Conservation (phyloP, 768 basidiomycete species). For the Saitozyma sp. region DNA sequence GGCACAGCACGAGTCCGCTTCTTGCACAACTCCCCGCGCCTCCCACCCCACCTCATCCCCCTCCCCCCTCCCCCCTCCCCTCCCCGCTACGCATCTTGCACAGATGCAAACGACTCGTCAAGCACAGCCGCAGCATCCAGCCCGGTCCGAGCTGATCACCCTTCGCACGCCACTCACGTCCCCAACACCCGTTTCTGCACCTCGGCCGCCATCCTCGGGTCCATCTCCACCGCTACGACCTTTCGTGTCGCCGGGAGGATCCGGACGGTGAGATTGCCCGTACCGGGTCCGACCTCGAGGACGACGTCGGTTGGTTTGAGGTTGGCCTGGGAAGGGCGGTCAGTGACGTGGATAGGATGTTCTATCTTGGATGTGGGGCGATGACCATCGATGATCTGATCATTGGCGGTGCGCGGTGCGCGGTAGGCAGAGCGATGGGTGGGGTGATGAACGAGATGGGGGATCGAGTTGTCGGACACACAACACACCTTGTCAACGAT, state of each 20-base stretch:
- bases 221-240: constrained; percentile 86
- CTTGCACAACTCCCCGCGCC: too few relatives aligned
- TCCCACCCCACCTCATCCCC: too few relatives aligned
- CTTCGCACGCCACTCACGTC: constrained; percentile 66
- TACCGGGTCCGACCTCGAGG: constrained; percentile 95
- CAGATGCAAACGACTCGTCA: not conserved
- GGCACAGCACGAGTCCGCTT: too few relatives aligned
- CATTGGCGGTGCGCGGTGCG: too few relatives aligned
- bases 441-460: constrained; percentile 21
- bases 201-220: constrained; percentile 98
- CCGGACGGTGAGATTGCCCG: constrained; percentile 90
- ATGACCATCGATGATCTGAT: too few relatives aligned
- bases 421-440: too few relatives aligned
- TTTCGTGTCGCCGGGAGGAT: constrained; percentile 91
- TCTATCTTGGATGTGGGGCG: too few relatives aligned
- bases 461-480: too few relatives aligned
- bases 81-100: too few relatives aligned
- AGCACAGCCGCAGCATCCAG: not conserved
- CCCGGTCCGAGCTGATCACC: too few relatives aligned
- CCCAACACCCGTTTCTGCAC: constrained; percentile 95
- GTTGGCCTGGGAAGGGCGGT: constrained; percentile 64
- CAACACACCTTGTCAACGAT: constrained; percentile 61
- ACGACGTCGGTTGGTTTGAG: constrained; percentile 92
- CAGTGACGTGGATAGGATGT: constrained; percentile 1
- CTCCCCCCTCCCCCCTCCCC: too few relatives aligned